These are phyloP conservation scores for Chaetomium tenue DNA, from an alignment of 495 filamentous ascomycete genomes.

Conservation along the genomic window DNA sequence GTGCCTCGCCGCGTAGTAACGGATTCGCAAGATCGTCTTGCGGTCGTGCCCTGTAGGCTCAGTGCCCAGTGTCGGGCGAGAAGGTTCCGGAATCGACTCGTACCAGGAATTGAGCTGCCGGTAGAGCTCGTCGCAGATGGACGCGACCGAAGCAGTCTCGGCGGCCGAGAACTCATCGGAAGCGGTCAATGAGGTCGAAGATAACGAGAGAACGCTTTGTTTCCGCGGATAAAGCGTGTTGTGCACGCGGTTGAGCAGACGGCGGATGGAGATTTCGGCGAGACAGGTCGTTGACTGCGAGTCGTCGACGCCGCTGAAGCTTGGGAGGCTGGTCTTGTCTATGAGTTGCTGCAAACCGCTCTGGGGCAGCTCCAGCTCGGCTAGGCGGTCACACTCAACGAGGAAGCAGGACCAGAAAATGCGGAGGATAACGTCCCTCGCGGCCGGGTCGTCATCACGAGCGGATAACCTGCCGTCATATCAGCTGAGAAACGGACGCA, in stretches of 20 bases:
- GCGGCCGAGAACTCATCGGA: slow-evolving; percentile 7
- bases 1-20: slow-evolving; percentile 13
- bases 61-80: slow-evolving; percentile 2
- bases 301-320: slow-evolving; percentile 1
- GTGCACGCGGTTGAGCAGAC: slow-evolving; percentile 11
- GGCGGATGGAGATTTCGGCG: slow-evolving; percentile 12
- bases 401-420: slow-evolving; percentile 17
- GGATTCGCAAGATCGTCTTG: slow-evolving; percentile 9
- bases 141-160: slow-evolving; percentile 5
- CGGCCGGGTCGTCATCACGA: slow-evolving; percentile 1
- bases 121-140: slow-evolving; percentile 9
- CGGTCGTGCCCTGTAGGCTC: slow-evolving; percentile 6
- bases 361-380: slow-evolving; percentile 11
- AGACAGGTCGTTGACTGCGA: slow-evolving; percentile 5
- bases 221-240: slow-evolving; percentile 5
- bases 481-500: not conserved
- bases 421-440: slow-evolving; percentile 6
- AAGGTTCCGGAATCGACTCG: slow-evolving; percentile 13
- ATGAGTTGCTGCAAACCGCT: slow-evolving; percentile 12
- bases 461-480: not conserved
- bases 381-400: slow-evolving; percentile 11
- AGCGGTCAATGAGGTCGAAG: slow-evolving; percentile 1
- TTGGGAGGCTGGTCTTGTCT: slow-evolving; percentile 9
- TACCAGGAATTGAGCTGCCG: slow-evolving; percentile 15
- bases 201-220: not conserved